Percentiles rank a stretch among this genome's conserved stretches.
Conservation (phyloP, 805 yeast species). For the Jamesozyma piceae region DNA sequence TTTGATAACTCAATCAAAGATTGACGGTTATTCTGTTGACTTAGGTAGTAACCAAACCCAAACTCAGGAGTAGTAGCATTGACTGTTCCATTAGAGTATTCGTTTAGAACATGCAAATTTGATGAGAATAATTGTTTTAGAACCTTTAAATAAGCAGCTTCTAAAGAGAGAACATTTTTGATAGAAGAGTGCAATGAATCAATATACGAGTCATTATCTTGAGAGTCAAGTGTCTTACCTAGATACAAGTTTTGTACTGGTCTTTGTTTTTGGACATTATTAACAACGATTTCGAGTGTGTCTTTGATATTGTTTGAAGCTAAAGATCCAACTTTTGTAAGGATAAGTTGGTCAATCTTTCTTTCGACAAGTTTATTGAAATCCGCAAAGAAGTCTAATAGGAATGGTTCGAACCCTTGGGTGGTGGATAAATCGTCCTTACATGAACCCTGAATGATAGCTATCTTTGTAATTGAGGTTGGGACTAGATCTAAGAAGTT, state of each 20-base stretch:
- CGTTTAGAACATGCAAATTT: slow-evolving; percentile 53
- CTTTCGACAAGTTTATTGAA: slow-evolving; percentile 38
- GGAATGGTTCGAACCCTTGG: slow-evolving; percentile 54
- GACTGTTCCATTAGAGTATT: slow-evolving; percentile 36
- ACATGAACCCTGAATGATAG: slow-evolving; percentile 55
- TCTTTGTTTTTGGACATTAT: slow-evolving; percentile 39
- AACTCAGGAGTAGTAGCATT: slow-evolving; percentile 66
- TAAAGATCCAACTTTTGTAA: slow-evolving; percentile 38
- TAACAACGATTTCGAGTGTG: slow-evolving; percentile 39
- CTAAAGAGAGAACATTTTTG: slow-evolving; percentile 44
- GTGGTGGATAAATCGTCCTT: slow-evolving; percentile 2
- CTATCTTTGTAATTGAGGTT: slow-evolving; percentile 42
- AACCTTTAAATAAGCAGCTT: slow-evolving; percentile 68
- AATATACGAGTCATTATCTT: slow-evolving; percentile 1
- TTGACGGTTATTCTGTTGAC: slow-evolving; percentile 42
- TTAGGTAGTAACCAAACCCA: slow-evolving; percentile 72
- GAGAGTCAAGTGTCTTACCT: slow-evolving; percentile 33
- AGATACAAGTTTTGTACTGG: slow-evolving; percentile 58
- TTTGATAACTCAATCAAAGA: slow-evolving; percentile 39
- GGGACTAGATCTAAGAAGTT: slow-evolving; percentile 46
- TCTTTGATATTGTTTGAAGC: slow-evolving; percentile 17
- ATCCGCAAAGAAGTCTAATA: slow-evolving; percentile 65
- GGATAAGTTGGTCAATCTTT: slow-evolving; percentile 43
- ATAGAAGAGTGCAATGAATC: slow-evolving; percentile 19
- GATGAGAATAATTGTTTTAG: slow-evolving; percentile 54